Conservation (phyloP, 495 filamentous ascomycete species). For the Haplographium delicatum region DNA sequence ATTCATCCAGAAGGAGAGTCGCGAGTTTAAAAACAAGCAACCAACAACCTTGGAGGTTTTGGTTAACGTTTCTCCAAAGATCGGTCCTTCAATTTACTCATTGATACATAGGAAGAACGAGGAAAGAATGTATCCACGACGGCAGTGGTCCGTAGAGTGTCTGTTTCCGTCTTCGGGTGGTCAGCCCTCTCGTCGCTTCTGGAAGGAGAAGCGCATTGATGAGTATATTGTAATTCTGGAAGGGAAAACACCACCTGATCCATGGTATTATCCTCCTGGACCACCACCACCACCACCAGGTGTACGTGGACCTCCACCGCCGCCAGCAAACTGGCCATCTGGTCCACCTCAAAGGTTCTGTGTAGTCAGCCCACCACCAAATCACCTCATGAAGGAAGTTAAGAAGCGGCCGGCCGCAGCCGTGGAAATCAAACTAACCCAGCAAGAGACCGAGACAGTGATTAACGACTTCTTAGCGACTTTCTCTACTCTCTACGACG, state of each 20-base stretch:
- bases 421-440: neutral
- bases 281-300: neutral
- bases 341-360: neutral
- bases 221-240: slow-evolving; percentile 1
- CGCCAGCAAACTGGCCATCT: neutral
- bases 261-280: neutral
- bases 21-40: neutral
- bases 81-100: neutral
- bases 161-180: neutral
- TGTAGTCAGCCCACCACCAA: neutral
- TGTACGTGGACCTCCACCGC: neutral
- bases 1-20: neutral
- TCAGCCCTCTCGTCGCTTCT: neutral
- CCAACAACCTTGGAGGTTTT: neutral
- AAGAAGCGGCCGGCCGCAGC: neutral
- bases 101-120: neutral
- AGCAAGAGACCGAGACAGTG: slow-evolving; percentile 2
- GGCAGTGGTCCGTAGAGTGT: neutral
- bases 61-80: neutral
- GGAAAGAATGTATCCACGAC: neutral
- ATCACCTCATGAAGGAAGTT: neutral
- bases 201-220: neutral
- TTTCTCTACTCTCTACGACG: slow-evolving; percentile 2
- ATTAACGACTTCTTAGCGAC: slow-evolving; percentile 4
- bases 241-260: neutral